Base-by-base conservation (phyloP, 495 filamentous ascomycete species). In the Aspergillus homomorphus region DNA sequence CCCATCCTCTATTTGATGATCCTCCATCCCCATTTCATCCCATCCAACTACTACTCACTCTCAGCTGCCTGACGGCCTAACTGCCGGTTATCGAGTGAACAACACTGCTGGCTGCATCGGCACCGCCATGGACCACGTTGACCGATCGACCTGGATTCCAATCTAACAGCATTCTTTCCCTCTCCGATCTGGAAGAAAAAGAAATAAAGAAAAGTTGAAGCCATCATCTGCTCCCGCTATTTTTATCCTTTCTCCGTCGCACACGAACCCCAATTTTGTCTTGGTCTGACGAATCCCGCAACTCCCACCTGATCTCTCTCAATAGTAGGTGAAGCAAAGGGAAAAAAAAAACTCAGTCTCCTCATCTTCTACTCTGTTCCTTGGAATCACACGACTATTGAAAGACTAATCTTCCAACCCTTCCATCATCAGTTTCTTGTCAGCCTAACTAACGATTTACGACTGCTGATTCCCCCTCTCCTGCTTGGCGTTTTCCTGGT, bases 101-200 rank as follows among this genome's bases (percentile, higher is more conserved):
- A 38, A 38, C 33, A 14, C 53, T 24, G 60, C 51, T 51, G 45
- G 45, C 46, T 45, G 45, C 61, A 62, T 59, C 42, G 38, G 44
- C 56, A 62, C 62, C 63, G 60, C 58, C 59, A 64, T 64, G 68
- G 60, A 66, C 57, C 58, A 60, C 62, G 63, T 58, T 68, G 64
- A 62, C 60, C 57, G 63, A 54, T 50, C 33, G 15, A 38, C 12
- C 54, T 22, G 61, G 46, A 59, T 51, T 46, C 18, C 48, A 51
- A 51, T 51, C 30, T n/a, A 16, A 28, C 28, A 45, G 52, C 56
- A n/a, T 23, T 51, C 43, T 20, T 38, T 45, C 33, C 21, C 20
- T 26, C 33, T 23, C 14, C 15, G 48, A 42, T 45, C 41, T 48
- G 23, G 9, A 28, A 28, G 26, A 12, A 38, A 38, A 38, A 38